A percentile compares a stretch with the other conserved stretches of the same genome.
Evolutionary conservation across 2,329 filamentous ascomycete genomes (phyloP).

Genomic region (Aspergillus pseudoviridinutans): DNA sequence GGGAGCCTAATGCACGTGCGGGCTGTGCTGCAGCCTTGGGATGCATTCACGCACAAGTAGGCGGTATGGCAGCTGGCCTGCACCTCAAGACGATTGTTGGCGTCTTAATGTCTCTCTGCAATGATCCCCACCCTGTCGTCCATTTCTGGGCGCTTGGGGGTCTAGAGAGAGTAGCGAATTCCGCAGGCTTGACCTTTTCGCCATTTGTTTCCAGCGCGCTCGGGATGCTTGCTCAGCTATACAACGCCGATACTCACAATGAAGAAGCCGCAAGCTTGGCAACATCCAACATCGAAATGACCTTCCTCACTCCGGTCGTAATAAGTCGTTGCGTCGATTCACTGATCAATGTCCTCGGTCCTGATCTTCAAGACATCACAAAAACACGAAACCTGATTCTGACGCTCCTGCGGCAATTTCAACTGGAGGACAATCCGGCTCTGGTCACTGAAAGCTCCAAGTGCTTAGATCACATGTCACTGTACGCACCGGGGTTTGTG

Average conservation of each 20-base stretch:
- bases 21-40: slow-evolving; percentile 93
- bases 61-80: slow-evolving; percentile 94
- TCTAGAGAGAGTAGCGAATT: slow-evolving; percentile 79
- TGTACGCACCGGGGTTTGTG: slow-evolving; percentile 87
- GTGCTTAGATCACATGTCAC: slow-evolving; percentile 83
- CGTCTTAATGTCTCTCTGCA: slow-evolving; percentile 95
- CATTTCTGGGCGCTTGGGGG: slow-evolving; percentile 96
- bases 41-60: slow-evolving; percentile 89
- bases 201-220: slow-evolving; percentile 85
- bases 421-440: slow-evolving; percentile 65
- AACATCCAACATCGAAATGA: slow-evolving; percentile 86
- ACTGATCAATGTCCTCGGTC: slow-evolving; percentile 93
- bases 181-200: slow-evolving; percentile 87
- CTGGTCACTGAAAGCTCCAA: slow-evolving; percentile 73
- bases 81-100: slow-evolving; percentile 97
- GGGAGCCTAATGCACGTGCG: slow-evolving; percentile 87
- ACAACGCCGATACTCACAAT: slow-evolving; percentile 87
- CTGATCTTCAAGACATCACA: slow-evolving; percentile 85
- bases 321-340: slow-evolving; percentile 88
- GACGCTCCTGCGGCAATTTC: slow-evolving; percentile 78
- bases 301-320: slow-evolving; percentile 74
- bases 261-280: slow-evolving; percentile 73
- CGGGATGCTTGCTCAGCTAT: slow-evolving; percentile 90
- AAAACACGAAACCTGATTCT: slow-evolving; percentile 92
- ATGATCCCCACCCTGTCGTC: slow-evolving; percentile 89